Percentiles rank a stretch among this genome's conserved stretches.
phyloP scores from a whole-genome alignment of 2,329 filamentous ascomycete genomes.

The Peltaster fructicola region DNA sequence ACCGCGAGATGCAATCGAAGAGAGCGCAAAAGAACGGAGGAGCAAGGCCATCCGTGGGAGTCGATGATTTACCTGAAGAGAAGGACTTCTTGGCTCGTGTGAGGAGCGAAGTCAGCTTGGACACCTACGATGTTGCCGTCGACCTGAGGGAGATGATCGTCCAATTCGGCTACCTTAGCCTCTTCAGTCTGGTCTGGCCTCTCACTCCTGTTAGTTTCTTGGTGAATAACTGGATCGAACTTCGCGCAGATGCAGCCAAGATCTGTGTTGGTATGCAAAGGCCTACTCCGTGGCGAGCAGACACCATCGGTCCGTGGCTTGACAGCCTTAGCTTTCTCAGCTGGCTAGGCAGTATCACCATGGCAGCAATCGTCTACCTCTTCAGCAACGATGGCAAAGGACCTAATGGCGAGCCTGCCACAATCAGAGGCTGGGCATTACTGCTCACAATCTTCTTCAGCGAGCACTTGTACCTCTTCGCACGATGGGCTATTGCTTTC shows the following conservation, averaged over 20 bases:
- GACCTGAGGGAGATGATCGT: constrained; percentile 92
- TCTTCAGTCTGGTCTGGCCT: constrained; percentile 91
- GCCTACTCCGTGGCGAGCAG: constrained; percentile 74
- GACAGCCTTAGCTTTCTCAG: constrained; percentile 74
- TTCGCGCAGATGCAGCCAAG: constrained; percentile 85
- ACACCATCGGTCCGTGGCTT: constrained; percentile 89
- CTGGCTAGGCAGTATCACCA: constrained; percentile 82
- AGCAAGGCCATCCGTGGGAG: constrained; percentile 20
- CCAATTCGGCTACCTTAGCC: constrained; percentile 63
- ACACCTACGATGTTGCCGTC: constrained; percentile 70
- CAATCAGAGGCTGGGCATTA: constrained; percentile 63
- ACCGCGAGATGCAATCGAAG: constrained; percentile 52
- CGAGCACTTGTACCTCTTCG: constrained; percentile 75
- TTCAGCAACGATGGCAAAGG: constrained; percentile 56
- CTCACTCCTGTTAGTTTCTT: constrained; percentile 79
- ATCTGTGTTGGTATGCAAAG: constrained; percentile 79
- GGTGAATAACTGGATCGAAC: constrained; percentile 89
- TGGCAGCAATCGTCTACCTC: constrained; percentile 73
- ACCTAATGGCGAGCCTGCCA: constrained; percentile 45
- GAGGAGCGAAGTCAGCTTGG: constrained; percentile 64
- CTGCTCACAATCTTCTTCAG: constrained; percentile 68
- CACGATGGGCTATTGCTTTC: constrained; percentile 53
- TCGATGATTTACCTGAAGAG: constrained; percentile 59
- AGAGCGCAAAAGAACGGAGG: constrained; percentile 39
- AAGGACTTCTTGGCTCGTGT: constrained; percentile 63